Evolutionary conservation across 768 basidiomycete genomes (phyloP), one percentile per base, ranked within the genome.

Genomic region (Chalciporus chontae): DNA sequence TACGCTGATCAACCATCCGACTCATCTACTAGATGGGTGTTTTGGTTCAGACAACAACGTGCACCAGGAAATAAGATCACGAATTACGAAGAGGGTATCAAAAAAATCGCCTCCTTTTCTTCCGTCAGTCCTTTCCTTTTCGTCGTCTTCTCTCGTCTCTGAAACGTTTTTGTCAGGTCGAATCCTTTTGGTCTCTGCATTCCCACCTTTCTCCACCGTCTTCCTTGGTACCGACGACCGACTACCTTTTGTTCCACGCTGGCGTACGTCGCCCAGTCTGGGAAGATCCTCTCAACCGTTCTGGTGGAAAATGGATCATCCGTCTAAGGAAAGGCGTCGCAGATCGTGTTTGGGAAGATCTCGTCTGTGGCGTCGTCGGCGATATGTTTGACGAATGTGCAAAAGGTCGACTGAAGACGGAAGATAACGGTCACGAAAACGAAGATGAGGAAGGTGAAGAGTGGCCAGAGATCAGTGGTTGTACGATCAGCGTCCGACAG

Each of bases 221-320:
- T 1, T 77, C 79, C 11, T 78, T 97, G 21, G 77, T 82, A 10
- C 87, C 94, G 6, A 95, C 93, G 3, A 95, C 94, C 4, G 95
- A 98, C 71, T 91, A 95, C 55, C 83, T 97, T 27, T 79, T 96
- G 55, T 96, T 97, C 73, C 90, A 94, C 58, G 74, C 81, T 3
- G 85, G 84, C 36, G 77, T 98, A 50, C 84, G 86, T 19, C 79
- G 91, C 38, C 94, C 95, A 1, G 87, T 95, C 3, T 98, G 95
- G 95, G 95, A 98, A 66, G 94, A 96, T 68, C 87, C 92, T 13
- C 73, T 92, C 48, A 96, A 96, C 66, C 67, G 83, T 43, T 66
- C 81, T 14, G 94, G 94, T 23, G 94, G 94, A 4, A 95, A 94
- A 69, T 98, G 94, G 89, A 95, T 95, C 44, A 79, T 98, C 50